Conservation (phyloP, 2,329 filamentous ascomycete genomes). For the Nakataea oryzae region DNA sequence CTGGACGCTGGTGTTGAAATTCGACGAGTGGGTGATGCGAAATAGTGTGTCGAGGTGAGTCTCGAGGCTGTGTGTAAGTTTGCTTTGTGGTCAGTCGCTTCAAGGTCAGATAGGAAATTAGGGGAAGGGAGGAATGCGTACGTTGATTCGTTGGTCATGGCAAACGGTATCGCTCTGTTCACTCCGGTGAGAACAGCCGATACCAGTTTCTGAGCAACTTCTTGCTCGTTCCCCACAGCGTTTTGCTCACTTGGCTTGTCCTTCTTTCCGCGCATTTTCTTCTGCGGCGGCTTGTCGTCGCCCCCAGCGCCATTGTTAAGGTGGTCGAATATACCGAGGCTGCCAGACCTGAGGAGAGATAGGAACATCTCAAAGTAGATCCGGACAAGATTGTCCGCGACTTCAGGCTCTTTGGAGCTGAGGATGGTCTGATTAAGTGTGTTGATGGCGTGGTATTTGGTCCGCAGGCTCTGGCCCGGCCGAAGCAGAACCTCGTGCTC, state of each 20-base stretch:
- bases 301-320: conserved; percentile 14
- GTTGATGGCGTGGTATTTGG: conserved; percentile 93
- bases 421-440: conserved; percentile 95
- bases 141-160: conserved; percentile 66
- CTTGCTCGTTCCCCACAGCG: conserved; percentile 37
- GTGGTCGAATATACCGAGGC: conserved; percentile 29
- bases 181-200: conserved; percentile 88
- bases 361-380: conserved; percentile 93
- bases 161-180: conserved; percentile 91
- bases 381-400: conserved; percentile 71
- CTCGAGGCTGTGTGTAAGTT: conserved; percentile 49
- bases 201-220: conserved; percentile 81
- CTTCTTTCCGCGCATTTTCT: conserved; percentile 10
- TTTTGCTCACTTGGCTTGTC: conserved; percentile 23
- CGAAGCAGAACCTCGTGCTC: conserved; percentile 83
- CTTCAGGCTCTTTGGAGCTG: conserved; percentile 68
- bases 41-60: conserved; percentile 90
- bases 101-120: background rate
- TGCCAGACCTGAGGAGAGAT: conserved; percentile 58
- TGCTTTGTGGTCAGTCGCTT: conserved; percentile 8
- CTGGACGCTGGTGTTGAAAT: conserved; percentile 98
- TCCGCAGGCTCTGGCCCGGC: conserved; percentile 75
- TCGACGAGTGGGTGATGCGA: conserved; percentile 91
- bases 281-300: conserved; percentile 10
- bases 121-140: conserved; percentile 27